Evolutionary conservation across 2,329 filamentous ascomycete species (phyloP).

Genomic region (Aureobasidium musti): DNA sequence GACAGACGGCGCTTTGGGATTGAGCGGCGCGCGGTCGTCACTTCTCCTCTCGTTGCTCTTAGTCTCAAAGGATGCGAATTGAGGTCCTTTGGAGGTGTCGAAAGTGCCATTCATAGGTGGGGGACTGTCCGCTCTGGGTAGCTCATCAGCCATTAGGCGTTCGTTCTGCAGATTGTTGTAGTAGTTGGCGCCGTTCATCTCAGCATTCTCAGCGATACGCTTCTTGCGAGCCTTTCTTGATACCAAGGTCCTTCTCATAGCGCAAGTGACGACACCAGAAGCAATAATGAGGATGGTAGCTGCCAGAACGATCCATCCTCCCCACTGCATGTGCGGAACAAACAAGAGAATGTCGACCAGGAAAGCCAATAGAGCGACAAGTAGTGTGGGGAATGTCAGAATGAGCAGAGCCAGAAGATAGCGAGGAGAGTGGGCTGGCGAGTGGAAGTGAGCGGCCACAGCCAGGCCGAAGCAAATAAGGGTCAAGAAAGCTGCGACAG

Average conservation of each 20-base stretch:
- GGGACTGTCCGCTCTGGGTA: constrained; percentile 55
- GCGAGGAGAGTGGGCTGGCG: constrained; percentile 82
- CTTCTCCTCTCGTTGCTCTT: constrained; percentile 59
- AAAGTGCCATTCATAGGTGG: constrained; percentile 57
- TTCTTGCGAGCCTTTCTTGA: constrained; percentile 91
- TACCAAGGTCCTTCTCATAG: constrained; percentile 89
- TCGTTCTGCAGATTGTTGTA: constrained; percentile 58
- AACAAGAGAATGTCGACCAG: constrained; percentile 93
- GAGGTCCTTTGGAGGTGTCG: constrained; percentile 55
- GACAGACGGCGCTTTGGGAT: constrained; percentile 63
- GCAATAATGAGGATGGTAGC: constrained; percentile 83
- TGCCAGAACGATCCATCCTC: constrained; percentile 87
- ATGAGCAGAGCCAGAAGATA: constrained; percentile 86
- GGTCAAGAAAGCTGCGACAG: constrained; percentile 82
- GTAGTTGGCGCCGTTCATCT: constrained; percentile 95
- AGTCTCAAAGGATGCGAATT: constrained; percentile 66
- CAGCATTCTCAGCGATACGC: constrained; percentile 87
- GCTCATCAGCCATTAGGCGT: constrained; percentile 45
- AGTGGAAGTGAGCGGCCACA: constrained; percentile 79
- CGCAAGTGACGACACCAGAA: constrained; percentile 83
- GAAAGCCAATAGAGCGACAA: constrained; percentile 83
- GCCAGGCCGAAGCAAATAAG: constrained; percentile 82
- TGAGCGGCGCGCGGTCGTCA: constrained; percentile 72
- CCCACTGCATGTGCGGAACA: constrained; percentile 90
- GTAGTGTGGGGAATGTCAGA: constrained; percentile 78